Base-by-base conservation (phyloP, 306 rosid genomes). In the Fragaria iinumae region DNA sequence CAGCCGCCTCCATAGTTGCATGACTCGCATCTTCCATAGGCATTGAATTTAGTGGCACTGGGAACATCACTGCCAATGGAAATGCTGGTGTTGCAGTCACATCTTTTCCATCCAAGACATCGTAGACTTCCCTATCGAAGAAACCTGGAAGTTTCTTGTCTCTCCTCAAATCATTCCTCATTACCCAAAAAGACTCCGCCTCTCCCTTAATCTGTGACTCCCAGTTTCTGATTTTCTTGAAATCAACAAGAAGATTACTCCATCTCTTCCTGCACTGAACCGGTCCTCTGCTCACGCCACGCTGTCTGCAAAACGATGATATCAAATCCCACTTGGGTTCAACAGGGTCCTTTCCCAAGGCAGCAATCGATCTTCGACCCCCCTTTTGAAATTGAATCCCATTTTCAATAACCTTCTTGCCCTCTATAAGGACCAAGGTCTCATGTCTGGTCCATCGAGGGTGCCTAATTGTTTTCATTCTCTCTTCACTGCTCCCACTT, bases 261-360 rank as follows among this genome's bases (percentile, higher is more conserved):
- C 71, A 75, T 75, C 78, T 60, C 52, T 75, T 75, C 60, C 71
- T 62, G 34, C 78, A 75, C 59, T 62, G 71, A 25, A 62, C 47
- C 1, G 71, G 78, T 27, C 32, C 69, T 75, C 62, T 62, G 60
- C 32, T 45, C 47, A 75, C 47, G 1, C 60, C 48, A 8, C 12
- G 78, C 47, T 62, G 32, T 17, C 18, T 75, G 70, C 78, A 75
- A 36, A 4, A 63, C 8, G 62, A 75, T 3, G 78, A 75, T 29
- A 75, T 57, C 71, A 45, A 63, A 18, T 75, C 78, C 78, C 78
- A 75, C 71, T 75, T 75, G 34, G 78, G 71, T 45, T 75, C 78
- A 4, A 29, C 25, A 29, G 25, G 57, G 6, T 62, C 78, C 16
- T 69, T 1, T 14, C 71, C 71, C 70, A 75, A 45, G 21, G 45